Conservation (phyloP, 2,329 filamentous ascomycete species). For the Diplocarpon rosae region DNA sequence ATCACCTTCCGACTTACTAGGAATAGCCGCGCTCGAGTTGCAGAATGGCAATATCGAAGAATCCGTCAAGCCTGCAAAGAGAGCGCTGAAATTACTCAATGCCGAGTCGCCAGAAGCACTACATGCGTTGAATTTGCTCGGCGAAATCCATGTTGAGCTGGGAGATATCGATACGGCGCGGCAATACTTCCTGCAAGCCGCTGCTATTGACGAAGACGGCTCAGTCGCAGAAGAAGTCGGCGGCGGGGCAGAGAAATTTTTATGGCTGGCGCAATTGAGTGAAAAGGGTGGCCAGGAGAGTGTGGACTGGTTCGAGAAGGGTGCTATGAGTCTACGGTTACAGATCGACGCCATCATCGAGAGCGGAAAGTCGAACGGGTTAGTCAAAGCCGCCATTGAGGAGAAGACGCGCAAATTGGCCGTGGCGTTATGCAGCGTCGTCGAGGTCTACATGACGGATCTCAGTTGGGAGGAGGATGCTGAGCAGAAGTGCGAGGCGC, state of each 20-base stretch:
- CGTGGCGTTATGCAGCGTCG: constrained; percentile 84
- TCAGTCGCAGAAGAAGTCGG: constrained; percentile 57
- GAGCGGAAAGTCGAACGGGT: constrained; percentile 33
- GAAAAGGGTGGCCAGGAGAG: constrained; percentile 56
- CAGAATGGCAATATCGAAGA: constrained; percentile 26
- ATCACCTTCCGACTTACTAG: constrained; percentile 19
- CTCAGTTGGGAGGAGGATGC: constrained; percentile 87
- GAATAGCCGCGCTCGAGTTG: constrained; percentile 22
- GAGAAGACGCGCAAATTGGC: constrained; percentile 76
- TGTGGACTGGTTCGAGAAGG: constrained; percentile 57
- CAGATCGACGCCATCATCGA: constrained; percentile 57
- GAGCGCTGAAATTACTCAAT: constrained; percentile 20
- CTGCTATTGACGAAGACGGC: constrained; percentile 67
- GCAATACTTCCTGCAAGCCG: constrained; percentile 60
- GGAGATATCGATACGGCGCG: constrained; percentile 67
- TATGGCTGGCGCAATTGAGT: constrained; percentile 87
- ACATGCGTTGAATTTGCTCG: constrained; percentile 26
- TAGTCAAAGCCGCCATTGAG: constrained; percentile 35
- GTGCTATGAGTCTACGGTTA: constrained; percentile 59
- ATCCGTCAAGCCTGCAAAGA: constrained; percentile 22
- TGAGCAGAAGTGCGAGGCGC: constrained; percentile 73
- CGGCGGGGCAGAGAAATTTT: constrained; percentile 84
- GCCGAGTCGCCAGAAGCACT: constrained; percentile 20
- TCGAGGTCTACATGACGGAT: constrained; percentile 99
- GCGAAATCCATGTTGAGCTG: constrained; percentile 30